Evolutionary conservation across 805 yeast genomes (phyloP).

Genomic region (Tetrapisispora taiwanensis): DNA sequence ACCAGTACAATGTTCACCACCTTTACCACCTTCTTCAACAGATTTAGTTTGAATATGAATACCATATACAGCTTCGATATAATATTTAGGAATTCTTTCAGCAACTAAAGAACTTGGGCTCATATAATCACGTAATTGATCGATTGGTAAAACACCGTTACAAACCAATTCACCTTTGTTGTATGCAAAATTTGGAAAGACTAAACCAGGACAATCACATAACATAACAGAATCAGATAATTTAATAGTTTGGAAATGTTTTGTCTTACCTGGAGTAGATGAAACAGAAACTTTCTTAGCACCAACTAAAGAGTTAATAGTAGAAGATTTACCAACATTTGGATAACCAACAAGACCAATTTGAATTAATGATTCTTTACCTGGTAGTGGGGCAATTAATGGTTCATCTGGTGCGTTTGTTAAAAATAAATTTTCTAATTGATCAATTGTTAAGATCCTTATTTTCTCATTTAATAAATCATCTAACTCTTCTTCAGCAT

Average conservation of each 20-base stretch:
- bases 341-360: slow-evolving; percentile 98
- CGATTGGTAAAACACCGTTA: slow-evolving; percentile 97
- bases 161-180: slow-evolving; percentile 95
- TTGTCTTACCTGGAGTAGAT: slow-evolving; percentile 97
- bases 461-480: slow-evolving; percentile 39
- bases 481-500: slow-evolving; percentile 24
- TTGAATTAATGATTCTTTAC: slow-evolving; percentile 56
- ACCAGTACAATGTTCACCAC: slow-evolving; percentile 69
- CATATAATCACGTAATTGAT: slow-evolving; percentile 84
- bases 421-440: slow-evolving; percentile 72
- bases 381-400: slow-evolving; percentile 42
- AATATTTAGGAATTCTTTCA: slow-evolving; percentile 80
- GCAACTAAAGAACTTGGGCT: slow-evolving; percentile 83
- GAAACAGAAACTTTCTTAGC: slow-evolving; percentile 97
- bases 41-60: slow-evolving; percentile 72
- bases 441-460: slow-evolving; percentile 68
- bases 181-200: slow-evolving; percentile 94
- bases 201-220: slow-evolving; percentile 99
- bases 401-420: slow-evolving; percentile 62
- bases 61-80: slow-evolving; percentile 86
- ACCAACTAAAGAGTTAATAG: slow-evolving; percentile 93
- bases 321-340: slow-evolving; percentile 93
- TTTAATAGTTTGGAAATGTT: slow-evolving; percentile 93
- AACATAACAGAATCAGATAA: slow-evolving; percentile 72
- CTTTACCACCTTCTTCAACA: slow-evolving; percentile 72